Percentiles rank a stretch among this genome's conserved stretches.
phyloP scores from a whole-genome alignment of 352 stramenopile species.

The Globisporangium paroecandrum region DNA sequence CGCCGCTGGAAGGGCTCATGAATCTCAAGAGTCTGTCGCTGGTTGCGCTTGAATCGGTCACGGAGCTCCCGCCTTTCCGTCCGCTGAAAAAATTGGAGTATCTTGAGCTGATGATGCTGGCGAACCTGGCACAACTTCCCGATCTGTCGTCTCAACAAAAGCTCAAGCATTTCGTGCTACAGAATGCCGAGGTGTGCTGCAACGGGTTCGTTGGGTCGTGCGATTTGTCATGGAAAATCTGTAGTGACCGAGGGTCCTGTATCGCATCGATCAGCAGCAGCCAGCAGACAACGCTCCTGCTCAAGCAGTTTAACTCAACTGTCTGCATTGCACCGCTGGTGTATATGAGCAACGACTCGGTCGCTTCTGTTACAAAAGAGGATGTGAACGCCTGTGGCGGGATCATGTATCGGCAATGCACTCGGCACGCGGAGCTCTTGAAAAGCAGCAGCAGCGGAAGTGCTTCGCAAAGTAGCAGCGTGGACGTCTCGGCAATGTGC shows the following conservation, averaged over 20 bases:
- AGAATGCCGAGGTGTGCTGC: conserved; percentile 27
- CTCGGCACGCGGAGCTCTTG: background rate
- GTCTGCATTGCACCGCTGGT: background rate
- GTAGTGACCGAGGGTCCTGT: conserved; percentile 8
- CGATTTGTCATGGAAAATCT: conserved; percentile 21
- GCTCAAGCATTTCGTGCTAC: conserved; percentile 19
- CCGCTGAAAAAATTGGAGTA: conserved; percentile 20
- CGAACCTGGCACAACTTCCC: conserved; percentile 21
- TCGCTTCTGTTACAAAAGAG: background rate
- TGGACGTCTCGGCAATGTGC: conserved; percentile 19
- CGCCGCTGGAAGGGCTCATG: conserved; percentile 25
- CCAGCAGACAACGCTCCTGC: background rate
- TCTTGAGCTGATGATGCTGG: conserved; percentile 22
- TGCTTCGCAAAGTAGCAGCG: background rate
- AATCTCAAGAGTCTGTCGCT: conserved; percentile 37
- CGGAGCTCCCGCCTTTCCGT: conserved; percentile 22
- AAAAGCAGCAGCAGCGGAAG: background rate
- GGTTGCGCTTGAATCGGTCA: conserved; percentile 17
- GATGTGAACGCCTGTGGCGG: conserved; percentile 7
- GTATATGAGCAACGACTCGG: background rate
- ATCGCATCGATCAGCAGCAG: background rate
- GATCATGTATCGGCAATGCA: conserved; percentile 21
- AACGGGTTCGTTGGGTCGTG: conserved; percentile 31
- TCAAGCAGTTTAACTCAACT: conserved; percentile 3
- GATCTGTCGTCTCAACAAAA: conserved; percentile 19